phyloP scores from a whole-genome alignment of 2,329 filamentous ascomycete genomes.

The Aplosporella prunicola region DNA sequence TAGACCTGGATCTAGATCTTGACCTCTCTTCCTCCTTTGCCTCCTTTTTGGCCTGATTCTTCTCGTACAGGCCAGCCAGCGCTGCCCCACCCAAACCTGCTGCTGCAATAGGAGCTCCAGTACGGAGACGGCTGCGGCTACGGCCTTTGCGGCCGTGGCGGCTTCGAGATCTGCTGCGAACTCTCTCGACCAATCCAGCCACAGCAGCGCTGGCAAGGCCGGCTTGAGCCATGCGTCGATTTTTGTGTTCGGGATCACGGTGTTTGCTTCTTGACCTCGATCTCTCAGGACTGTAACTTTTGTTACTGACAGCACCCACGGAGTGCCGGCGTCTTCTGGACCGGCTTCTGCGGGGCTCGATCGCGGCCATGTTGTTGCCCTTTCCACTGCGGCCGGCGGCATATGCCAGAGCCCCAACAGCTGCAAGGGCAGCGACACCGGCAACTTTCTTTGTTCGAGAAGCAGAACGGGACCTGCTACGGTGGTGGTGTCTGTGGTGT shows the following conservation, averaged over 20 bases:
- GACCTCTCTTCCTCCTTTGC: conserved; percentile 34
- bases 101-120: conserved; percentile 51
- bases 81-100: conserved; percentile 53
- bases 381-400: conserved; percentile 39
- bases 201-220: conserved; percentile 54
- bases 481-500: conserved; percentile 16
- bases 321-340: conserved; percentile 35
- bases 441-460: conserved; percentile 44
- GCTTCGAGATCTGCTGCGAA: conserved; percentile 48
- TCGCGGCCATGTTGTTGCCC: conserved; percentile 38
- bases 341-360: conserved; percentile 39
- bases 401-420: conserved; percentile 50
- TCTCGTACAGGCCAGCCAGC: conserved; percentile 53
- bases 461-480: conserved; percentile 21
- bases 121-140: conserved; percentile 46
- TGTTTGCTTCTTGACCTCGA: conserved; percentile 33
- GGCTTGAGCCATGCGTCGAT: conserved; percentile 51
- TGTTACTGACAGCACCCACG: conserved; percentile 19
- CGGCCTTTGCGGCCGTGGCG: conserved; percentile 40
- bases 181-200: conserved; percentile 50
- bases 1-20: conserved; percentile 29
- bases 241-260: conserved; percentile 42
- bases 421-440: conserved; percentile 51
- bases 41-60: conserved; percentile 51
- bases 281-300: conserved; percentile 13